Base-by-base conservation (phyloP, 225 moss, liverwort and hornwort genomes). In the Sphagnum contortum region DNA sequence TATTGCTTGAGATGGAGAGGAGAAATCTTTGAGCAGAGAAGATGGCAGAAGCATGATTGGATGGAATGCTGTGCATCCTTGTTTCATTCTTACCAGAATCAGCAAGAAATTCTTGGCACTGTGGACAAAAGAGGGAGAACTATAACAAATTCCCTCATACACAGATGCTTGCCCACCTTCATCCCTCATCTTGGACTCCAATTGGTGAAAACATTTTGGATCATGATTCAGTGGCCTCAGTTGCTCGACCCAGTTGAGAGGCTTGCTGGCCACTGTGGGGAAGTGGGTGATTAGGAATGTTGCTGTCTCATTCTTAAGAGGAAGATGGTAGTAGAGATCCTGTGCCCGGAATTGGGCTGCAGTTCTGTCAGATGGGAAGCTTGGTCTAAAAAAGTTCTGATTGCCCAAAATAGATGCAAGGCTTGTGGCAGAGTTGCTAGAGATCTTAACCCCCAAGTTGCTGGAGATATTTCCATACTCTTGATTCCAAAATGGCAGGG, bases 341-440 rank as follows among this genome's bases (percentile, higher is more conserved):
- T 73, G 93, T 93, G 8, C 98, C 65, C 91, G 59, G 91, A 79
- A 45, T 66, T 91, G 48, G 98, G 98, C 47, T 98, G 98, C 93
- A 93, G 98, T 61, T 77, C 85, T 12, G 57, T 74, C 5, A 68
- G 80, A 50, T 90, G 93, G 71, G 98, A 93, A 48, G 72, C 83
- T 53, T 98, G 93, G 88, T 87, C 90, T 9, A 87, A 75, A 50
- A 72, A 79, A 71, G 74, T 77, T 48, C 56, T 91, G 53, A 73
- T 87, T 71, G 83, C 86, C 47, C 87, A 89, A 73, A 65, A 82
- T 67, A 87, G 80, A 29, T 64, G 83, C 89, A 44, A 83, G 76
- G 65, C 81, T 98, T 75, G 77, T 75, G 12, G 56, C 87, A 59
- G 73, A 62, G 48, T 69, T 98, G 57, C 69, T 89, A 54, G 78